Base-by-base conservation (phyloP, 768 basidiomycete genomes). In the Cyathus striatus region DNA sequence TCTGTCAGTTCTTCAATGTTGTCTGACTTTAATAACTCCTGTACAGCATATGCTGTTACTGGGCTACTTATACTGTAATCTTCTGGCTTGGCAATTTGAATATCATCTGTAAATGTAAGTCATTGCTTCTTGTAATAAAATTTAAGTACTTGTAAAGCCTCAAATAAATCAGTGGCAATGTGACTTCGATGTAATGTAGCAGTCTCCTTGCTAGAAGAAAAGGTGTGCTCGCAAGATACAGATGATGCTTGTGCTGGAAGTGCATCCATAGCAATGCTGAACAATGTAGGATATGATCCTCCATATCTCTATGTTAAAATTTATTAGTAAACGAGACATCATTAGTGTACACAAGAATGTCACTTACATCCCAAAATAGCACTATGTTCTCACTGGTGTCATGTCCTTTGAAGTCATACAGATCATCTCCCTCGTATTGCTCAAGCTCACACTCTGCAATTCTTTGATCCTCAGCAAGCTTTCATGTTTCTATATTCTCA, bases 191-290 rank as follows among this genome's bases (percentile, higher is more conserved):
- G 51, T 6, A 51, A 39, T 18, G 56, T 53, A 26, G 43, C 46
- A 1, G 61, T 63, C 42, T 59, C 58, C 37, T 63, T 61, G 35
- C 55, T 56, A 3, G 60, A 62, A 2, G 62, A 63, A 39, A 63
- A 66, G 13, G 59, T 48, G 0, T 49, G 44, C 42, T 66, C 62
- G 25, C 52, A 62, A 4, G 58, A 57, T 16, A 66, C 61, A 13
- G 60, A 40, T 5, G 48, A 62, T n/a, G 55, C 54, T 32, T 63
- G 60, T 3, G 49, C 53, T 5, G 58, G 61, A 5, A 65, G 48
- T 13, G 58, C 45, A 43, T 62, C 58, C 32, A 58, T 44, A 1
- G 59, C 54, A 3, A 60, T 41, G 1, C 22, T 13, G 26, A 48
- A 61, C 2, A 63, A 33, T 0, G 45, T 39, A 1, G 59, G 59